These are phyloP conservation scores for Penicillium sp. DNA, from an alignment of 2,329 filamentous ascomycete species.

Conservation along the genomic window DNA sequence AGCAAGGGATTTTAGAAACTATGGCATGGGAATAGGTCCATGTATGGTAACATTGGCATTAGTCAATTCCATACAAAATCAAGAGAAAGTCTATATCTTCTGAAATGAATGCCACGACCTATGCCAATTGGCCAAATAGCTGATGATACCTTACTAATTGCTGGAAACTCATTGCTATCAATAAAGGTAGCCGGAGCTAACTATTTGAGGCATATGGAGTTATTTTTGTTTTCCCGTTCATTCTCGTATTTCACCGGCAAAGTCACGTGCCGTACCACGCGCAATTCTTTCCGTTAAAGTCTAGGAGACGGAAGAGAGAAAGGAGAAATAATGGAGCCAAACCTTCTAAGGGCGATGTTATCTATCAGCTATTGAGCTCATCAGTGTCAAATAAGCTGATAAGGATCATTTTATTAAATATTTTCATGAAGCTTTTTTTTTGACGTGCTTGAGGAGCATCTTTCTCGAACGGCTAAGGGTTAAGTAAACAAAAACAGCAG, in stretches of 20 bases:
- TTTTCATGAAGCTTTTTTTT: too few species aligned
- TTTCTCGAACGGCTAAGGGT: too few species aligned
- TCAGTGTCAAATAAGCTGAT: too few species aligned
- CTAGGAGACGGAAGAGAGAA: too few species aligned
- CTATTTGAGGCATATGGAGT: conserved; percentile 12
- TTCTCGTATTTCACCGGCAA: conserved; percentile 17
- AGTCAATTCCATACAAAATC: conserved; percentile 5
- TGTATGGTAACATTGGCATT: conserved; percentile 12
- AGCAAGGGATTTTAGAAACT: conserved; percentile 21
- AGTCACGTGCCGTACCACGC: conserved; percentile 17
- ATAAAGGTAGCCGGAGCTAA: conserved; percentile 9
- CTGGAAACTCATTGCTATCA: conserved; percentile 6
- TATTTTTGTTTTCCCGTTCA: conserved; percentile 11
- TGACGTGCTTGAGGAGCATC: too few species aligned
- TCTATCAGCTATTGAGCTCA: too few species aligned
- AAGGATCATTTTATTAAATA: too few species aligned
- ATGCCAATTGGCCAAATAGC: neutral
- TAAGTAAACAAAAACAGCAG: too few species aligned
- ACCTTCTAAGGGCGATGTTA: too few species aligned
- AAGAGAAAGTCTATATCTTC: conserved; percentile 16
- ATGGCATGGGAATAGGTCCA: conserved; percentile 7
- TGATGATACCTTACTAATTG: conserved; percentile 6
- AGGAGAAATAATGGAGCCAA: too few species aligned
- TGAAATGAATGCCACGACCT: neutral
- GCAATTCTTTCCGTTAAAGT: conserved; percentile 13